Percentiles rank a stretch among this genome's conserved stretches.
Evolutionary conservation across 176 grass and related monocot species (phyloP).

Genomic region (Chloris gayana): DNA sequence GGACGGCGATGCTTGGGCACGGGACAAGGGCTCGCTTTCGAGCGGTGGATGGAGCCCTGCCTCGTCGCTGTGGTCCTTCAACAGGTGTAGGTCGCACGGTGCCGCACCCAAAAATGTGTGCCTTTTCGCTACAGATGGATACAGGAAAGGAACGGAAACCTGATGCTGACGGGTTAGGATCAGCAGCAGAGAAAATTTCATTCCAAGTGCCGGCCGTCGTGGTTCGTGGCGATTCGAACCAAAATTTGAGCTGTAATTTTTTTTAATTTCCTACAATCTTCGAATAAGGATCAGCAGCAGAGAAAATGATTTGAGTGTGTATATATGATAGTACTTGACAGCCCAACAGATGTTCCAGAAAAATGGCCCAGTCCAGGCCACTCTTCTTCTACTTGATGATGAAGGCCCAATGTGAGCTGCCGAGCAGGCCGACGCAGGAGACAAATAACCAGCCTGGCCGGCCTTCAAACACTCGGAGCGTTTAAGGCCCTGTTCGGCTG

Average conservation of each 20-base stretch:
- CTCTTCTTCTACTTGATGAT: too few relatives aligned
- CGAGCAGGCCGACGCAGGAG: too few relatives aligned
- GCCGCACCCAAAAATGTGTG: background rate
- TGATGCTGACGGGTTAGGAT: background rate
- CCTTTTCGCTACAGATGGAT: background rate
- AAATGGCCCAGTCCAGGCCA: background rate
- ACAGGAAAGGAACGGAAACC: background rate
- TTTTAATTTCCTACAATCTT: background rate
- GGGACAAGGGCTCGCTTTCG: slow-evolving; percentile 19
- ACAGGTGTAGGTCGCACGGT: background rate
- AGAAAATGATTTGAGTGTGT: too few relatives aligned
- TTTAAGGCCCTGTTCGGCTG: too few relatives aligned
- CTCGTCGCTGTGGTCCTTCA: background rate
- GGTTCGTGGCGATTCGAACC: background rate
- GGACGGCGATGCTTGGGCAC: background rate
- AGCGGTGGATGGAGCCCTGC: background rate
- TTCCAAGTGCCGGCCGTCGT: background rate
- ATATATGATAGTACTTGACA: too few relatives aligned
- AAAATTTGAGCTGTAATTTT: too few relatives aligned
- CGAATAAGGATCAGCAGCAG: too few relatives aligned
- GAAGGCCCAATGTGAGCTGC: too few relatives aligned
- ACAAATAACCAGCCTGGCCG: too few relatives aligned
- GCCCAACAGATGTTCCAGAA: background rate
- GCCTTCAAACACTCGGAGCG: too few relatives aligned
- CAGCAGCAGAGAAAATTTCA: background rate